Conservation (phyloP, 805 yeast genomes). For the Yamadazyma scolyti region DNA sequence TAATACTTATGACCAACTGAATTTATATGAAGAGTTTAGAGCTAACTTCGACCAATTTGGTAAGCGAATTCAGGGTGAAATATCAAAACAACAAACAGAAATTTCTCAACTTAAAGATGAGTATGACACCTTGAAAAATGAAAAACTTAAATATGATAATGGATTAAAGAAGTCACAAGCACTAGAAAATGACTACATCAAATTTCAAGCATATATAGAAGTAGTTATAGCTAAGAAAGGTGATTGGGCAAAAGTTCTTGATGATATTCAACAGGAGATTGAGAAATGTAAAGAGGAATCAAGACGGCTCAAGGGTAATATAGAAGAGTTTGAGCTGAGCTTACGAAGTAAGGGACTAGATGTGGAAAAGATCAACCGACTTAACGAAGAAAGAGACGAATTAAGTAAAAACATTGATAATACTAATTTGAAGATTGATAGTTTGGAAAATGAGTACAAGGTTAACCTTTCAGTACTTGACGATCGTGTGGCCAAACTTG, state of each 20-base stretch:
- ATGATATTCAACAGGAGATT: slow-evolving; percentile 56
- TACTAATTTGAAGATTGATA: slow-evolving; percentile 40
- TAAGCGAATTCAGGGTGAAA: slow-evolving; percentile 45
- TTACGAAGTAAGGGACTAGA: slow-evolving; percentile 56
- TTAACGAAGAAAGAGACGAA: slow-evolving; percentile 59
- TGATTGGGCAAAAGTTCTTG: slow-evolving; percentile 60
- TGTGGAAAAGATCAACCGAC: slow-evolving; percentile 57
- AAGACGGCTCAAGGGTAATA: slow-evolving; percentile 34
- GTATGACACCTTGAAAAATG: slow-evolving; percentile 38
- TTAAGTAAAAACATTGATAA: slow-evolving; percentile 52
- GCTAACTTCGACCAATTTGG: slow-evolving; percentile 51
- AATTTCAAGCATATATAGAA: slow-evolving; percentile 69
- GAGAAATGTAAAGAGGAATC: slow-evolving; percentile 40
- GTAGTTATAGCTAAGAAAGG: slow-evolving; percentile 60
- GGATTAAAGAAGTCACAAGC: slow-evolving; percentile 58
- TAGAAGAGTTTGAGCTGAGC: slow-evolving; percentile 36
- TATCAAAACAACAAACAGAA: slow-evolving; percentile 36
- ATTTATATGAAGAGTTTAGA: slow-evolving; percentile 53
- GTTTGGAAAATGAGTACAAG: slow-evolving; percentile 41
- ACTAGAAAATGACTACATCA: slow-evolving; percentile 64
- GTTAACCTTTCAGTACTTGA: slow-evolving; percentile 50
- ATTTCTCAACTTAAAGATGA: slow-evolving; percentile 37
- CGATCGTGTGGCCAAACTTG: slow-evolving; percentile 48
- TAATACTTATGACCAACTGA: slow-evolving; percentile 56
- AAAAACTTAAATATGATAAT: slow-evolving; percentile 45